phyloP scores from a whole-genome alignment of 805 yeast species.

The Tetrapisispora iriomotensis region DNA sequence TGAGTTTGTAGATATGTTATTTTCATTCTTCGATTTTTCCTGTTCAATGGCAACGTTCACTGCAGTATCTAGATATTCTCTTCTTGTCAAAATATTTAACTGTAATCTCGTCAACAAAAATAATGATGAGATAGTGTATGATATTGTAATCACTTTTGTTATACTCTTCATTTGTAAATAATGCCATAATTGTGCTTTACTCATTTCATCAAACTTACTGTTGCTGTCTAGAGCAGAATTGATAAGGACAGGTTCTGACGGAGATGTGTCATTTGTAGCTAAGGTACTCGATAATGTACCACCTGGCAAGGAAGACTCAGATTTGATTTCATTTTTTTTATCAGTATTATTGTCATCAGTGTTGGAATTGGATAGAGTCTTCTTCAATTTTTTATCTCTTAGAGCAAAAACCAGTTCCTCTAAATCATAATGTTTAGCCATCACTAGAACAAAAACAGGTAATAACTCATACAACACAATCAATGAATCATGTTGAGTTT shows the following conservation, averaged over 20 bases:
- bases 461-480: constrained; percentile 73
- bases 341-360: constrained; percentile 6
- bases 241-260: constrained; percentile 7
- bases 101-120: constrained; percentile 77
- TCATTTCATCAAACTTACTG: constrained; percentile 14
- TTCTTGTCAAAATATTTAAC: constrained; percentile 77
- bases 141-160: constrained; percentile 59
- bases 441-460: constrained; percentile 52
- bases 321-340: not conserved
- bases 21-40: constrained; percentile 29
- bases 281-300: constrained; percentile 15
- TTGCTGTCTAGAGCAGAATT: not conserved
- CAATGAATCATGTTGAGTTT: constrained; percentile 84
- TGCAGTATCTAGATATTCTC: constrained; percentile 74
- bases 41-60: constrained; percentile 45
- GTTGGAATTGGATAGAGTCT: not conserved
- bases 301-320: constrained; percentile 6
- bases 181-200: constrained; percentile 72
- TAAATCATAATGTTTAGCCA: constrained; percentile 18
- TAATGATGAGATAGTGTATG: constrained; percentile 59
- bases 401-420: constrained; percentile 20
- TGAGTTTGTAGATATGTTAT: not conserved
- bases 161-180: constrained; percentile 67
- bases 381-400: constrained; percentile 16
- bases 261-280: constrained; percentile 10